A percentile compares a stretch with the other conserved stretches of the same genome.
Evolutionary conservation across 2,329 filamentous ascomycete genomes (phyloP).

Genomic region (Xylariaceae sp.): DNA sequence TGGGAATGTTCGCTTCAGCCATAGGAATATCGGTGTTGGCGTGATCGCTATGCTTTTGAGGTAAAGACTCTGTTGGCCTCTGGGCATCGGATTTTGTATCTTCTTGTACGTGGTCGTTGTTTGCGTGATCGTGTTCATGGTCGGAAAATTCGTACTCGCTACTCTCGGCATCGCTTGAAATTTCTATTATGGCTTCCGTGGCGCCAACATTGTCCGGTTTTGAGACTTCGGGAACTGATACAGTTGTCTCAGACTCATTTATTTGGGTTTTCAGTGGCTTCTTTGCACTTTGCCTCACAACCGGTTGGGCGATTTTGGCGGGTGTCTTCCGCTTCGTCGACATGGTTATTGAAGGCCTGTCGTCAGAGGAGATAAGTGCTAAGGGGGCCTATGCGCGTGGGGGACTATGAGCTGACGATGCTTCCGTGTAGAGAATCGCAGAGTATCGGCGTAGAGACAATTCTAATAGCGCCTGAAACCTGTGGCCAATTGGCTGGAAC

Average conservation of each 20-base stretch:
- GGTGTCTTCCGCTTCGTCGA: constrained; percentile 68
- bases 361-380: background rate
- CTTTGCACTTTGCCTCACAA: constrained; percentile 61
- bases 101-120: constrained; percentile 13
- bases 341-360: constrained; percentile 46
- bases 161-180: constrained; percentile 62
- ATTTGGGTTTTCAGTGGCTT: constrained; percentile 56
- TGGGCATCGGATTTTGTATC: constrained; percentile 14
- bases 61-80: constrained; percentile 27
- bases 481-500: constrained; percentile 18
- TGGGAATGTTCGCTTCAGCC: constrained; percentile 37
- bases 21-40: constrained; percentile 41
- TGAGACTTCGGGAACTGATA: constrained; percentile 53
- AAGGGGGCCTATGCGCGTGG: background rate
- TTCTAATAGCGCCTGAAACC: constrained; percentile 1
- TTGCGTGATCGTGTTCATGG: constrained; percentile 45
- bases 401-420: constrained; percentile 4
- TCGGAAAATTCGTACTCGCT: constrained; percentile 55
- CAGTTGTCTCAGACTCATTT: constrained; percentile 64
- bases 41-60: constrained; percentile 35
- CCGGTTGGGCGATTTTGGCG: constrained; percentile 62
- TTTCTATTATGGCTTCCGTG: constrained; percentile 57
- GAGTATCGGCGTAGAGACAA: constrained; percentile 4
- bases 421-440: constrained; percentile 6
- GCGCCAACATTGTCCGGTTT: constrained; percentile 43